phyloP scores from a whole-genome alignment of 768 basidiomycete genomes.

The Cyathus striatus region DNA sequence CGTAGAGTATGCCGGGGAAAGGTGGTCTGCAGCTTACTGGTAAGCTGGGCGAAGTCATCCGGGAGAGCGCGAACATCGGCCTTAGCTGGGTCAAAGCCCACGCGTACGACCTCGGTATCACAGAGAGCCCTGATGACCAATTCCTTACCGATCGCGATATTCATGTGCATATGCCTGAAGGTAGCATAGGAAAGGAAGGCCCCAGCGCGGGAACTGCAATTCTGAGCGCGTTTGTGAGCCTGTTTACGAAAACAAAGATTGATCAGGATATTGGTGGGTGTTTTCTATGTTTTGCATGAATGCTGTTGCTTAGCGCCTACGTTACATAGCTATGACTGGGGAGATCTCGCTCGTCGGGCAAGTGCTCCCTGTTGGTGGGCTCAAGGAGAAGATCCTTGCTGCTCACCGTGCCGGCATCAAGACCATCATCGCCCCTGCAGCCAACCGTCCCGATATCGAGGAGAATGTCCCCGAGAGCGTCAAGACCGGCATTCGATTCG shows the following conservation, averaged over 20 bases:
- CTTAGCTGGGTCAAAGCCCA: conserved; percentile 91
- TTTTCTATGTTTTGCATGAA: conserved; percentile 3
- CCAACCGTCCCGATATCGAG: conserved; percentile 87
- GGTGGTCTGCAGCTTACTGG: conserved; percentile 90
- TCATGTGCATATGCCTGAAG: conserved; percentile 97
- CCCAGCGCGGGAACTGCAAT: conserved; percentile 97
- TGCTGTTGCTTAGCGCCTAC: not conserved
- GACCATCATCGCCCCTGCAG: conserved; percentile 81
- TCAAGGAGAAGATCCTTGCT: conserved; percentile 95
- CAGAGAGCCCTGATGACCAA: conserved; percentile 61
- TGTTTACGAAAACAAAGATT: conserved; percentile 83
- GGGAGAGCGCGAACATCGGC: conserved; percentile 93
- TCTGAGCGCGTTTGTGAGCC: conserved; percentile 82
- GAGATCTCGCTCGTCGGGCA: conserved; percentile 96
- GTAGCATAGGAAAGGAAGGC: conserved; percentile 90
- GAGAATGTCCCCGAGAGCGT: conserved; percentile 96
- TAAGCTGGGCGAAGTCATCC: conserved; percentile 96
- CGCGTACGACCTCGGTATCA: conserved; percentile 86
- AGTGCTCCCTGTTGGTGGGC: conserved; percentile 91
- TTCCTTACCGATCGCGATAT: conserved; percentile 84
- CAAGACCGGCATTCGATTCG: conserved; percentile 90
- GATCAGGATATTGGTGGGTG: conserved; percentile 81
- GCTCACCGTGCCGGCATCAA: conserved; percentile 97
- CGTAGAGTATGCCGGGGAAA: conserved; percentile 95
- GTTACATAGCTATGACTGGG: conserved; percentile 84